Evolutionary conservation across 106 monocot species (phyloP).

Genomic region (Allium fistulosum): DNA sequence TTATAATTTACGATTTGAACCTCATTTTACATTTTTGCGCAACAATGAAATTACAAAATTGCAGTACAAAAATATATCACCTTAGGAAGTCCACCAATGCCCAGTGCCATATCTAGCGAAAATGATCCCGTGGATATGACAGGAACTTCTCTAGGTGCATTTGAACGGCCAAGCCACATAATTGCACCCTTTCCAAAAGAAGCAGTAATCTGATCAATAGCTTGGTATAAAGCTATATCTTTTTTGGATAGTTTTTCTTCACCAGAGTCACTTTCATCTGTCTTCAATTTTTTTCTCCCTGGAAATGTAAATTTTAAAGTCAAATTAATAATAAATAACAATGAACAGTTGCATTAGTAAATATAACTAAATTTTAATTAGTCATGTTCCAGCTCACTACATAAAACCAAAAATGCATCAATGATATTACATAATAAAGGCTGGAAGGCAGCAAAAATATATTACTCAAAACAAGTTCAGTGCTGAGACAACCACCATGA

Average conservation of each 20-base stretch:
- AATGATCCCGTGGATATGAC: slow-evolving; percentile 91
- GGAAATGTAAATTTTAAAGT: neutral
- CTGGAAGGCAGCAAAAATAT: no score
- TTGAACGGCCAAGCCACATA: slow-evolving; percentile 96
- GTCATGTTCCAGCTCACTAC: neutral
- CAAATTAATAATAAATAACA: neutral
- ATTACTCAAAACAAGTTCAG: no score
- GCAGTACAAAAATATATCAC: slow-evolving; percentile 14
- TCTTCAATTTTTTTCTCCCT: slow-evolving; percentile 56
- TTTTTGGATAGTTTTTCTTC: slow-evolving; percentile 75
- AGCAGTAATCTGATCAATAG: slow-evolving; percentile 81
- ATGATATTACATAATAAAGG: no score
- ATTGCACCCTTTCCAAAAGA: slow-evolving; percentile 96
- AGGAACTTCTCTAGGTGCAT: slow-evolving; percentile 71
- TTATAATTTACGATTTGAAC: no score
- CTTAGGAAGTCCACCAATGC: slow-evolving; percentile 99
- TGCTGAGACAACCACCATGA: no score
- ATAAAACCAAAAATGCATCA: neutral
- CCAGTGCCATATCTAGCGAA: slow-evolving; percentile 77
- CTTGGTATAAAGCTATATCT: slow-evolving; percentile 81
- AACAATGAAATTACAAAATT: neutral
- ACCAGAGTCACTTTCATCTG: slow-evolving; percentile 66
- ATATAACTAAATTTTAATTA: neutral
- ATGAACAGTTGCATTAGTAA: neutral
- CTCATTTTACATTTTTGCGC: no score